Base-by-base conservation (phyloP, 495 filamentous ascomycete genomes). In the Penicillium roqueforti region DNA sequence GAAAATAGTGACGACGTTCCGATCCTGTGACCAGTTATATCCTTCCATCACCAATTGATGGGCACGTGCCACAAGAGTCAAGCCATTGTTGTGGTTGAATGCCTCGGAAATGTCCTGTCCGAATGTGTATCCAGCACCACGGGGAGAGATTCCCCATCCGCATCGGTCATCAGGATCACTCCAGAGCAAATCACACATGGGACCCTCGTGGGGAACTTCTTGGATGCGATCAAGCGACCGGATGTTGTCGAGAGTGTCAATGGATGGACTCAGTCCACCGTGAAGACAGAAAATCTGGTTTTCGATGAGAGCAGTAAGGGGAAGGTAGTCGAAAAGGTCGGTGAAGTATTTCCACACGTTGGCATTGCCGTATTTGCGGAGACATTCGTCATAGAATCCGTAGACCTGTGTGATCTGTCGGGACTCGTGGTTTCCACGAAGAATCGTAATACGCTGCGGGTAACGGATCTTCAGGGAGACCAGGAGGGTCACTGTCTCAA, bases 261-360 rank as follows among this genome's bases (percentile, higher is more conserved):
- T 97, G 67, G 88, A 93, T 29, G 93, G 93, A 48, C 89, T 95
- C 50, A 98, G 80, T 55, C 93, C 93, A 62, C 93, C 93, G 75
- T 98, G 93, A 47, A 98, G 84, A 76, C 93, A 98, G 84, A 98
- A 98, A 72, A 98, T 98, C 79, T 98, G 93, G 76, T 96, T 97
- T 76, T 98, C 92, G 76, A 98, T 98, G 57, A 98, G 83, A 55
- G 93, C 93, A 57, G 93, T 98, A 67, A 98, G 86, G 58, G 93
- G 93, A 37, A 98, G 90, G 75, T 92, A 98, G 76, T 98, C 93
- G 78, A 98, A 97, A 31, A 98, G 85, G 69, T 98, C 93, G 62
- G 93, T 97, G 73, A 97, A 98, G 77, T 88, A 97, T 81, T 96
- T 97, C 93, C 93, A 98, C 59, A 98, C 93, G 68, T 97, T 97